Conservation (phyloP, 257 asterid species). For the Solanum rostratum region DNA sequence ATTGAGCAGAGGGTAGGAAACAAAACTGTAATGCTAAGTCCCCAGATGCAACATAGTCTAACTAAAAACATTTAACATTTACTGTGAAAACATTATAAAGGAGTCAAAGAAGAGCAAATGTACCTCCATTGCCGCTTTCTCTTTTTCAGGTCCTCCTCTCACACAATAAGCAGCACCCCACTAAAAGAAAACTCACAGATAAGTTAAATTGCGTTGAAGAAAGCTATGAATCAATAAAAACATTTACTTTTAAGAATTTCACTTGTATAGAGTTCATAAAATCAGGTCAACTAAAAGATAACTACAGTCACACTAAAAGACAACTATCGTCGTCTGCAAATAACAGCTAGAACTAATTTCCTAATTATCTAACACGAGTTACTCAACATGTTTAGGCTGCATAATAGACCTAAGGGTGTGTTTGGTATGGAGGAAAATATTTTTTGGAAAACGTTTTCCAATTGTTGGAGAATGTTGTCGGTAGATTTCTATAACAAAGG, state of each 20-base stretch:
- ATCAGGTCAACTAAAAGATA: neutral
- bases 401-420: neutral
- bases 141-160: slow-evolving; percentile 9
- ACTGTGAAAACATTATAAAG: neutral
- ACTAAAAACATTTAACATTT: neutral
- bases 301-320: neutral
- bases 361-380: neutral
- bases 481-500: too few relatives aligned
- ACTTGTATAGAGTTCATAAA: neutral
- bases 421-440: too few relatives aligned
- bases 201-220: neutral
- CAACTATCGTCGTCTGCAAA: neutral
- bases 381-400: neutral
- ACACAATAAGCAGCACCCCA: slow-evolving; percentile 28
- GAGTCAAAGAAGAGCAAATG: neutral
- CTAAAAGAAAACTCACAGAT: slow-evolving; percentile 16
- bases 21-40: neutral
- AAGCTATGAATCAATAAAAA: neutral
- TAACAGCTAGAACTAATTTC: neutral
- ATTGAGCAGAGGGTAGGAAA: neutral
- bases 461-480: too few relatives aligned
- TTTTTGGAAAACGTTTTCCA: too few relatives aligned
- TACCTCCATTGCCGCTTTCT: slow-evolving; percentile 47
- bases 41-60: neutral
- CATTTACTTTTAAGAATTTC: neutral